Conservation (phyloP, 2,329 filamentous ascomycete species). For the Alternaria consortialis region DNA sequence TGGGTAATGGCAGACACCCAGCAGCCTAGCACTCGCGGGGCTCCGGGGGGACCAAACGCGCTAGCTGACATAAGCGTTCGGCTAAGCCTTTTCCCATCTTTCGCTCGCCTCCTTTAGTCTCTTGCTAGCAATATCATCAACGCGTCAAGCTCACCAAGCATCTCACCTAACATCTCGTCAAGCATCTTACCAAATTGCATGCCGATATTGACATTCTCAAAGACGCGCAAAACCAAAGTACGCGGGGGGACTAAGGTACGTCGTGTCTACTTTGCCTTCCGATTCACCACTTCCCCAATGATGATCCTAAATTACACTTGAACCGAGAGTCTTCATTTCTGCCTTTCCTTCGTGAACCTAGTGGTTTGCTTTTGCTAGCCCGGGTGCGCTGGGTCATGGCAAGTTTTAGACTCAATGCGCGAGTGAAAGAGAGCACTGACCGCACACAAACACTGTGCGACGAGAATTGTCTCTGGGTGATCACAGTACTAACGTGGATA, state of each 20-base stretch:
- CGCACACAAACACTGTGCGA: not conserved
- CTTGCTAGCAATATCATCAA: not conserved
- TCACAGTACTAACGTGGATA: not conserved
- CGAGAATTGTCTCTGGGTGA: not conserved
- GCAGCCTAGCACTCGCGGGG: not conserved
- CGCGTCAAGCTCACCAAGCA: conserved; percentile 3
- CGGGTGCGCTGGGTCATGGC: conserved; percentile 8
- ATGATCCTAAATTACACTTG: conserved; percentile 28
- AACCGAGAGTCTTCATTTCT: conserved; percentile 16
- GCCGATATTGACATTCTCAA: not conserved
- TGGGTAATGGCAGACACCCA: not conserved
- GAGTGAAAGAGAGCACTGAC: conserved; percentile 29
- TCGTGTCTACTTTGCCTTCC: not conserved
- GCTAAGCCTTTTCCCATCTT: conserved; percentile 2
- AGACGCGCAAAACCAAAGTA: not conserved
- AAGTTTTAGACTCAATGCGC: conserved; percentile 18
- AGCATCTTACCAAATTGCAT: not conserved
- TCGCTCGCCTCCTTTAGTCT: not conserved
- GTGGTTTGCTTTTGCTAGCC: conserved; percentile 24
- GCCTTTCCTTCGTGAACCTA: not conserved
- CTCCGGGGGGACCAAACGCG: not conserved
- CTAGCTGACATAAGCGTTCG: conserved; percentile 15
- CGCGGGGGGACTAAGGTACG: conserved; percentile 1
- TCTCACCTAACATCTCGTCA: not conserved
- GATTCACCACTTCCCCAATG: not conserved